phyloP scores from a whole-genome alignment of 805 yeast genomes.

The Monosporozyma unispora region DNA sequence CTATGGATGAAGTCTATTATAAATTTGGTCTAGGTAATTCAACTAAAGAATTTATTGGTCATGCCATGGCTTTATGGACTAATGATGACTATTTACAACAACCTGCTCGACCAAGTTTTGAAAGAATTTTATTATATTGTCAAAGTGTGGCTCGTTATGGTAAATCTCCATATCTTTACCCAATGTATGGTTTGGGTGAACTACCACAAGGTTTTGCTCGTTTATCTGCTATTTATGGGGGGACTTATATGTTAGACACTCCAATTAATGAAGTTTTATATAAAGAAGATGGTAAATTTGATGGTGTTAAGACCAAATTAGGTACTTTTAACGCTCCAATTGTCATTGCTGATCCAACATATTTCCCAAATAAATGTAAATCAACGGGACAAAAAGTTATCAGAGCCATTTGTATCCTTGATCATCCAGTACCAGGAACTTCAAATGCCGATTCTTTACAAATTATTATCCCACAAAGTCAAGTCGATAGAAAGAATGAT shows the following conservation, averaged over 20 bases:
- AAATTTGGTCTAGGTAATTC: constrained; percentile 88
- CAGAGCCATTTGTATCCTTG: constrained; percentile 64
- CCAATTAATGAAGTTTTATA: constrained; percentile 86
- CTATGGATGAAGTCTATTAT: constrained; percentile 85
- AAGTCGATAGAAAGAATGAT: constrained; percentile 85
- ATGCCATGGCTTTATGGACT: constrained; percentile 96
- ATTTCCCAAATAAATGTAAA: constrained; percentile 60
- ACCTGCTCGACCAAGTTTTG: constrained; percentile 88
- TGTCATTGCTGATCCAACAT: constrained; percentile 96
- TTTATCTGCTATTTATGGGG: constrained; percentile 93
- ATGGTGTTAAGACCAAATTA: constrained; percentile 84
- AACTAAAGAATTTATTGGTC: constrained; percentile 94
- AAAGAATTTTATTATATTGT: constrained; percentile 75
- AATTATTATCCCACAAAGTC: constrained; percentile 93
- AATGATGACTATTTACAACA: constrained; percentile 81
- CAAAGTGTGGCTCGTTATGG: constrained; percentile 92
- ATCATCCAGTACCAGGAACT: constrained; percentile 82
- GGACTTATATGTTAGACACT: constrained; percentile 95
- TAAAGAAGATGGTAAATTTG: constrained; percentile 54
- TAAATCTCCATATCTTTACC: constrained; percentile 92
- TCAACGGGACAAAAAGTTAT: constrained; percentile 31
- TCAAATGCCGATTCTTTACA: constrained; percentile 81
- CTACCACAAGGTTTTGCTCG: constrained; percentile 99
- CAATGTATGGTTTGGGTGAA: constrained; percentile 93
- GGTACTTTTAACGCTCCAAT: constrained; percentile 88